Conservation (phyloP, 2,329 filamentous ascomycete species). For the Alternaria longipes region DNA sequence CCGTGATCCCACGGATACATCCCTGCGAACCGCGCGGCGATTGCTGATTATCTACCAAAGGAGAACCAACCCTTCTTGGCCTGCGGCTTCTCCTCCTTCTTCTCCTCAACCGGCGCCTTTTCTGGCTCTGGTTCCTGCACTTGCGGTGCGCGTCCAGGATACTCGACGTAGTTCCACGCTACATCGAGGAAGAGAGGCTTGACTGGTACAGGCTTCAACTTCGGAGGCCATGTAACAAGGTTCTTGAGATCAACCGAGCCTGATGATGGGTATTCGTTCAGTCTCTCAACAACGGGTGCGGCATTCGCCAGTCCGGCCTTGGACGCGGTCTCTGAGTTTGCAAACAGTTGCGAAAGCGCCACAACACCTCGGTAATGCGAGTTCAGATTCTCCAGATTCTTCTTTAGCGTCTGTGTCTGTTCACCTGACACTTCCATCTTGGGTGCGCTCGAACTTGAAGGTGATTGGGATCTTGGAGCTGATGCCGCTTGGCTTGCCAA, state of each 20-base stretch:
- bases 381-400: constrained; percentile 74
- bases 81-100: constrained; percentile 48
- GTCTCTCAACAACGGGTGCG: constrained; percentile 74
- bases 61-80: constrained; percentile 63
- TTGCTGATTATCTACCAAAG: constrained; percentile 54
- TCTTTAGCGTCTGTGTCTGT: constrained; percentile 67
- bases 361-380: constrained; percentile 86
- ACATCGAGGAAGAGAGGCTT: constrained; percentile 97
- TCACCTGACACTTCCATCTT: constrained; percentile 72
- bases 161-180: constrained; percentile 97
- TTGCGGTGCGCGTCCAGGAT: constrained; percentile 69
- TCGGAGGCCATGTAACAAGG: constrained; percentile 87
- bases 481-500: constrained; percentile 65
- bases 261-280: constrained; percentile 77
- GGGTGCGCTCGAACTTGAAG: constrained; percentile 58
- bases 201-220: constrained; percentile 81
- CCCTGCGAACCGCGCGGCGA: constrained; percentile 4
- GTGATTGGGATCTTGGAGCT: constrained; percentile 46
- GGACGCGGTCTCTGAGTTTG: constrained; percentile 59
- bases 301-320: constrained; percentile 56
- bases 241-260: constrained; percentile 76
- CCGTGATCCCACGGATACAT: constrained; percentile 10
- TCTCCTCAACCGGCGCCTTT: constrained; percentile 35
- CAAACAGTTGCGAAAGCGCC: constrained; percentile 74
- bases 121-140: constrained; percentile 41